Evolutionary conservation across 345 rosid genomes (phyloP).

Genomic region (Rubroshorea leprosula): DNA sequence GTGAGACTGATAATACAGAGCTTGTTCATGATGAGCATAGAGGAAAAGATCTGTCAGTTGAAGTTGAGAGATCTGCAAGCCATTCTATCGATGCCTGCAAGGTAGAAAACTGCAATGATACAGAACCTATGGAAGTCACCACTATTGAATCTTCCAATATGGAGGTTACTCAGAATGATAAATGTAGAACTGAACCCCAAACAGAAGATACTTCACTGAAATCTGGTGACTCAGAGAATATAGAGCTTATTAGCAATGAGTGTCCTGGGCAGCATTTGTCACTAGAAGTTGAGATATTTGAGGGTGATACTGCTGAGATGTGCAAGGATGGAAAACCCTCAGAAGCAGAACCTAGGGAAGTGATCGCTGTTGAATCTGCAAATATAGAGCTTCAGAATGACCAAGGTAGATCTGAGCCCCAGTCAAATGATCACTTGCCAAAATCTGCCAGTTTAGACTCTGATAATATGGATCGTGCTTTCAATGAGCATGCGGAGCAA

Average conservation of each 20-base stretch:
- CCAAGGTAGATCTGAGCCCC: neutral
- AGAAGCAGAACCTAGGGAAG: neutral
- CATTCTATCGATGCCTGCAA: neutral
- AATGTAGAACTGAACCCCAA: neutral
- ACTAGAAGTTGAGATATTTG: neutral
- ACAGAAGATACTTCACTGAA: neutral
- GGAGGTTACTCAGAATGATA: neutral
- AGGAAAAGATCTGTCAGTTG: neutral
- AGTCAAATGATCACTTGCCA: neutral
- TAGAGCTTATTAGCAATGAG: neutral
- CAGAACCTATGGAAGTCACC: neutral
- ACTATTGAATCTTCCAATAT: neutral
- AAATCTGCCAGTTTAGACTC: no score
- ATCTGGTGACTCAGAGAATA: neutral
- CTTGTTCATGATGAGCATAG: slow-evolving; percentile 2
- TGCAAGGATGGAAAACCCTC: neutral
- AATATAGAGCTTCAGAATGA: neutral
- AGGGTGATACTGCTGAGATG: neutral
- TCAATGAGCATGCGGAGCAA: neutral
- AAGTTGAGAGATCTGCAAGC: neutral
- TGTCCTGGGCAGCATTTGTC: neutral
- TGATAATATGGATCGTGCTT: neutral
- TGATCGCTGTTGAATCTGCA: neutral
- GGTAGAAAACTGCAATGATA: neutral
- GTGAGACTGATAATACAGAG: neutral